Percentiles rank a stretch among this genome's conserved stretches.
Conservation (phyloP, 1,284 basidiomycete genomes). For the Inonotus obliquus region DNA sequence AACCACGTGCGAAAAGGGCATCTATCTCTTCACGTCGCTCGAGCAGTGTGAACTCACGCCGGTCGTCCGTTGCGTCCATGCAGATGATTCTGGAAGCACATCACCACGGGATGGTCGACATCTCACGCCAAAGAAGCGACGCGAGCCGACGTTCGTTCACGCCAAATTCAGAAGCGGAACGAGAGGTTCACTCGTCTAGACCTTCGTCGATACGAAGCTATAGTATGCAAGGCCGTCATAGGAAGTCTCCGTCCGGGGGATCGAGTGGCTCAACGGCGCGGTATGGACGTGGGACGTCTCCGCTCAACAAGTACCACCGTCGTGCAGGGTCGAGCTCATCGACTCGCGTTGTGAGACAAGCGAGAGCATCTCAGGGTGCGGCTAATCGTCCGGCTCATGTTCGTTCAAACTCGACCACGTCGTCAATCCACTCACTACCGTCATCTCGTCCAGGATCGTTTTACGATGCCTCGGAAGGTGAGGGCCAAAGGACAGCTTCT, state of each 20-base stretch:
- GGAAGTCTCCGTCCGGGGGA: conserved; percentile 71
- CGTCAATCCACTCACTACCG: conserved; percentile 63
- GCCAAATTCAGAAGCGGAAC: conserved; percentile 60
- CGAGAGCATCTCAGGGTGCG: conserved; percentile 33
- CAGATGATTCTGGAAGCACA: conserved; percentile 55
- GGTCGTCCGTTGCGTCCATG: conserved; percentile 64
- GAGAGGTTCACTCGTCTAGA: conserved; percentile 65
- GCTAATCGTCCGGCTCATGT: conserved; percentile 42
- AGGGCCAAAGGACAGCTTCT: conserved; percentile 52
- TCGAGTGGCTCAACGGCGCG: conserved; percentile 60
- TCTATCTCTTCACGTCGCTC: conserved; percentile 72
- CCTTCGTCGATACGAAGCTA: conserved; percentile 73
- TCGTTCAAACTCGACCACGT: conserved; percentile 68
- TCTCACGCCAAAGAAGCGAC: conserved; percentile 38
- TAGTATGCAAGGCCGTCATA: conserved; percentile 51
- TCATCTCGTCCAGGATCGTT: conserved; percentile 72
- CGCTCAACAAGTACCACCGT: conserved; percentile 66
- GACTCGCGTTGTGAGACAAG: conserved; percentile 69
- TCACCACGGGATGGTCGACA: conserved; percentile 34
- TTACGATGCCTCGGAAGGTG: conserved; percentile 68
- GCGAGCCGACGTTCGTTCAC: conserved; percentile 64
- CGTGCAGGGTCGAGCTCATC: conserved; percentile 71
- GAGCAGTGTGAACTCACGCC: conserved; percentile 75
- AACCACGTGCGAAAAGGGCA: conserved; percentile 53
- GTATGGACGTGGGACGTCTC: conserved; percentile 53